Evolutionary conservation across 208 protist species (phyloP), one percentile per base, ranked within the genome.

Genomic region (Leishmania aethiopica): DNA sequence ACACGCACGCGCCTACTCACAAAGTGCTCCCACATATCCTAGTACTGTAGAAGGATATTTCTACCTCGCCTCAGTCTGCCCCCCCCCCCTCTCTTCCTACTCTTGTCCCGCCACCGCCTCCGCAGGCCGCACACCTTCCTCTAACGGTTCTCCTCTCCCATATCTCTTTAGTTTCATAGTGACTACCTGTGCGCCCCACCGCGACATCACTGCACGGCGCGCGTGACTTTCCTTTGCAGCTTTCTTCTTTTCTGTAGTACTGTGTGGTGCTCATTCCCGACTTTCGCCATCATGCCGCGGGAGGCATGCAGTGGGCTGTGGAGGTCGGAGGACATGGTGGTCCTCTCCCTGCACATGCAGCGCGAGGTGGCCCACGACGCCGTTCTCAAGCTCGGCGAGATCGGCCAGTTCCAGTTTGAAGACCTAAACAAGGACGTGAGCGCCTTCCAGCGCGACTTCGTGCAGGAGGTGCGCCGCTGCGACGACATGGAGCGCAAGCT

Each of bases 401-500:
- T 99, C 10, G 98, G 98, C 35, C 76, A 93, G 74, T 95, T 99
- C 80, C 96, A 99, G 92, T 99, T 99, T 78, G 91, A 92, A 64
- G 99, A 99, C 88, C 90, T 99, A 79, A 96, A 98, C 90, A 75
- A 72, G n/a, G 86, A 97, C 37, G 88, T 99, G n/a, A 98, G 93
- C 75, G 90, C 97, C 40, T 99, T 99, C 86, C 97, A 99, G 88
- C 96, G 99, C 40, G 93, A 98, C 79, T 99, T 99, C 80, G 98
- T 99, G 13, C 92, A 96, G 64, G 98, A 99, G 76, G 97, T 99
- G 55, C 97, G 98, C 59, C 86, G 98, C 42, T 99, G 98, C 87
- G 98, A 99, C 74, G 99, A 99, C 77, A 98, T 99, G 92, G 95
- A 99, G 80, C 93, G 98, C 42, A 99, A 98, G 84, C 80, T 99